Evolutionary conservation across 139 green algal genomes (phyloP), one percentile per base, ranked within the genome.

Genomic region (Edaphochlamys debaryana): DNA sequence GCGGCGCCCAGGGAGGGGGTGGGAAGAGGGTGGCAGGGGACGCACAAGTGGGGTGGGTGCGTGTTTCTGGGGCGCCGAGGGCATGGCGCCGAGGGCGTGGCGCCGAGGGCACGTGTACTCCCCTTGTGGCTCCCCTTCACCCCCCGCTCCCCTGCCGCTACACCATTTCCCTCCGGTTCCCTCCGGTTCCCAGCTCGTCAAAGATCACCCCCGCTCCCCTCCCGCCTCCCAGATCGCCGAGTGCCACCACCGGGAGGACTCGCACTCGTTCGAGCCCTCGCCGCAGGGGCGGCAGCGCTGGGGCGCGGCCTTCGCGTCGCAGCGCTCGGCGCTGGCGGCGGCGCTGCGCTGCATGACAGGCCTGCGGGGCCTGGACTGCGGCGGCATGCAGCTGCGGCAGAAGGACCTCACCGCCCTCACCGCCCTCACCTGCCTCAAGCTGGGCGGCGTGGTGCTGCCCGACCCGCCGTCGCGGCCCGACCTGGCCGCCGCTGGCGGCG

Each of bases 391-490:
- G 58, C 58, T 66, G 58, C 58, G 58, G 19, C 8, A 25, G 2
- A 66, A 66, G 58, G 58, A 66, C 58, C 58, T 66, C 13, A 2
- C 58, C 58, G 27, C 58, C 19, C 58, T 66, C 58, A 66, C 58
- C 58, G 58, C 58, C 58, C 58, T 66, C 58, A 66, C 58, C 58
- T 66, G 58, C 58, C 58, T 66, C 58, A 66, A 66, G 58, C 58
- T 66, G 58, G 58, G 58, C 58, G 58, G 58, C 58, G 58, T 66
- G 27, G 58, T 66, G 58, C 27, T 66, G 58, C 19, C 58, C 19
- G 58, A 66, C 27, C 27, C 58, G 27, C 13, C 58, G 58, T n/a
- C n/a, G n/a, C n/a, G n/a, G n/a, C n/a, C n/a, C n/a, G n/a, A n/a
- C n/a, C n/a, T n/a, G n/a, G 58, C 58, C 27, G 58, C 58, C 27